Percentiles rank a stretch among this genome's conserved stretches.
These are phyloP conservation scores for Mucor irregularis DNA, from an alignment of 371 early-diverging fungal genomes.

Conservation along the genomic window DNA sequence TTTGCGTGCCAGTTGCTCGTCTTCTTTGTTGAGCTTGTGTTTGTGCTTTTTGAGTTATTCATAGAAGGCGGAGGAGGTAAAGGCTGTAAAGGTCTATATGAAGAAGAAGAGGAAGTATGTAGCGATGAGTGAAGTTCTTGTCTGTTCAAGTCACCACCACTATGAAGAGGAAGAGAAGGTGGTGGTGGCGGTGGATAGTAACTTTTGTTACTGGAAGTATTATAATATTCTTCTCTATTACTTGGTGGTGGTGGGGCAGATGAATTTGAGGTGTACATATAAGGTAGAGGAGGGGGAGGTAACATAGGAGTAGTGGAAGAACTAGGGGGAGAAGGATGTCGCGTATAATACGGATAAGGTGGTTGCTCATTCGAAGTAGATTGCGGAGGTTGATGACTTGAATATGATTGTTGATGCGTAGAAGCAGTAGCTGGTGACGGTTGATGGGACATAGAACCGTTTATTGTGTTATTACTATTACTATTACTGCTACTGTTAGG, in stretches of 20 bases:
- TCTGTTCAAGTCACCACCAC: not conserved
- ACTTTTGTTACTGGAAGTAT: not conserved
- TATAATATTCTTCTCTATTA: constrained; percentile 10
- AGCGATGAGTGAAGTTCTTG: no score
- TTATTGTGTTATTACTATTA: constrained; percentile 3
- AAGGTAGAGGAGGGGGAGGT: constrained; percentile 22
- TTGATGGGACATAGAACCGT: constrained; percentile 7
- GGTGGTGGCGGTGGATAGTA: constrained; percentile 13
- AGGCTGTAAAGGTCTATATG: not conserved
- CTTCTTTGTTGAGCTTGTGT: no score
- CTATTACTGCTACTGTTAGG: constrained; percentile 3
- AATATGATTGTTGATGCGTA: not conserved
- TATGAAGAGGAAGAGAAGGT: constrained; percentile 1
- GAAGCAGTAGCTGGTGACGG: not conserved
- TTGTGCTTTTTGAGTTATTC: not conserved
- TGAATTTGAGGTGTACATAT: constrained; percentile 11
- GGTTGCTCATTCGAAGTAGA: constrained; percentile 5
- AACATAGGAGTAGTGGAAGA: constrained; percentile 1
- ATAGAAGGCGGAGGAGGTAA: not conserved
- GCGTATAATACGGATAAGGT: constrained; percentile 18
- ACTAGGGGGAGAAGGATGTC: constrained; percentile 12
- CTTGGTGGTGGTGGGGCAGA: constrained; percentile 6
- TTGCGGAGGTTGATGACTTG: not conserved
- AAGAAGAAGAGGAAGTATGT: no score
- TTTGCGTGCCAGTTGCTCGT: not conserved